phyloP scores from a whole-genome alignment of 78 protist genomes.

The Bodo saltans region DNA sequence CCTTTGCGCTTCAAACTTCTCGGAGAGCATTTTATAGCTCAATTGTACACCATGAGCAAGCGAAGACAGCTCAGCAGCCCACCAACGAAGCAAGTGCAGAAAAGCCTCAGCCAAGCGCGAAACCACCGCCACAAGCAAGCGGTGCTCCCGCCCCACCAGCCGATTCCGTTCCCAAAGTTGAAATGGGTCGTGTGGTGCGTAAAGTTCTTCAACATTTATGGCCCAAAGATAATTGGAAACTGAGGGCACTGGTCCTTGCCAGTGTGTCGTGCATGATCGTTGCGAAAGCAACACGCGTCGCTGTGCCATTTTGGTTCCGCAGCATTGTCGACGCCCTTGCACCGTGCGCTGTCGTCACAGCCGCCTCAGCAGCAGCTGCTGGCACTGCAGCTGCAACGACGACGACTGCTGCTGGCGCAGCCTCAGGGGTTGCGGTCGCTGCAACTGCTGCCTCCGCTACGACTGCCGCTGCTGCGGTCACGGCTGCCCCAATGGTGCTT shows the following conservation, averaged over 20 bases:
- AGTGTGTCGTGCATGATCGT: slow-evolving; percentile 14
- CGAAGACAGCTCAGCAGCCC: too few relatives aligned
- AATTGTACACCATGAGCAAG: too few relatives aligned
- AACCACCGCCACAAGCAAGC: too few relatives aligned
- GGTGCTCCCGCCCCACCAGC: too few relatives aligned
- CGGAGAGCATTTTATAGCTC: too few relatives aligned
- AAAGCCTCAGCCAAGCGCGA: too few relatives aligned
- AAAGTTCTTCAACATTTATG: slow-evolving; percentile 10
- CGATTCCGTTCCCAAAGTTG: too few relatives aligned
- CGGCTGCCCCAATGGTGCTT: background rate
- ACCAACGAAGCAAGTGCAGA: too few relatives aligned
- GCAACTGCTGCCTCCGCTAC: too few relatives aligned
- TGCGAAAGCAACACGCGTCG: slow-evolving; percentile 43
- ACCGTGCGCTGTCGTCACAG: background rate
- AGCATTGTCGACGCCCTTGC: slow-evolving; percentile 72
- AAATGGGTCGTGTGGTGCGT: too few relatives aligned
- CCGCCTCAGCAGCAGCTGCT: background rate
- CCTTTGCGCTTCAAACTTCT: too few relatives aligned
- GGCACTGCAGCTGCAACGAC: background rate
- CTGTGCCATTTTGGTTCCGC: slow-evolving; percentile 78
- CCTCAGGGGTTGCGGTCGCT: background rate
- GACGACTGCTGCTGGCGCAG: background rate
- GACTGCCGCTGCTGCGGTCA: too few relatives aligned
- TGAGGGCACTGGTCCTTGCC: background rate
- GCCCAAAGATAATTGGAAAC: slow-evolving; percentile 6